Evolutionary conservation across 768 basidiomycete species (phyloP), one percentile per base, ranked within the genome.

Genomic region (Phlebiopsis gigantea): DNA sequence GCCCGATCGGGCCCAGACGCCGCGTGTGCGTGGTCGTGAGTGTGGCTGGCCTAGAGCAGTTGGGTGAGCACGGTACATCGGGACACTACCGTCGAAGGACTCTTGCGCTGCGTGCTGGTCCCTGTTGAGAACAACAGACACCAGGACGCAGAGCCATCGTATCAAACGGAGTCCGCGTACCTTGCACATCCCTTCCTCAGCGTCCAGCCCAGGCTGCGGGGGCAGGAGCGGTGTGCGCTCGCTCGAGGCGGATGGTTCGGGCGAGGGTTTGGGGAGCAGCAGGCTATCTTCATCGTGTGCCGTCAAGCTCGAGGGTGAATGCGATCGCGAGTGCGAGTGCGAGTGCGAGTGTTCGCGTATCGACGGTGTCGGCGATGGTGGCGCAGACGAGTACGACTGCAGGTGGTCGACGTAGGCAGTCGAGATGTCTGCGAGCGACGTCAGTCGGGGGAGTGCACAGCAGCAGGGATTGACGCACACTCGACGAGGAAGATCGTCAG

Each of bases 401-500:
- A 92, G 77, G 53, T 75, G 77, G 53, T 90, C 83, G 12, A 90
- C 90, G 62, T 83, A 90, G 2, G 85, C 78, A 0, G 86, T 89
- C 19, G 89, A 90, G 45, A 82, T 68, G 63, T 89, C 90, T 92
- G 5, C 59, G 17, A 24, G 46, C 29, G 15, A 58, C 19, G 21
- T 55, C 28, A 46, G 62, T 57, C 14, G 55, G 30, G n/a, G 29
- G 31, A 26, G 48, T 5, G 17, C 10, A 45, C 9, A n/a, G 1
- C 22, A 24, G 1, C 45, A 8, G 4, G 25, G 5, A 19, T 0
- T 0, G 9, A 73, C 87, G 34, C 66, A 87, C 90, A 92, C 81
- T 93, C 90, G 28, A 93, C 71, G 5, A 90, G 69, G 67, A 93
- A 93, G 34, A 93, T 93, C 10, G 75, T 61, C 44, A 92, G 69